Percentiles rank a stretch among this genome's conserved stretches.
Conservation (phyloP, 768 basidiomycete species). For the Auriscalpium microsporum region DNA sequence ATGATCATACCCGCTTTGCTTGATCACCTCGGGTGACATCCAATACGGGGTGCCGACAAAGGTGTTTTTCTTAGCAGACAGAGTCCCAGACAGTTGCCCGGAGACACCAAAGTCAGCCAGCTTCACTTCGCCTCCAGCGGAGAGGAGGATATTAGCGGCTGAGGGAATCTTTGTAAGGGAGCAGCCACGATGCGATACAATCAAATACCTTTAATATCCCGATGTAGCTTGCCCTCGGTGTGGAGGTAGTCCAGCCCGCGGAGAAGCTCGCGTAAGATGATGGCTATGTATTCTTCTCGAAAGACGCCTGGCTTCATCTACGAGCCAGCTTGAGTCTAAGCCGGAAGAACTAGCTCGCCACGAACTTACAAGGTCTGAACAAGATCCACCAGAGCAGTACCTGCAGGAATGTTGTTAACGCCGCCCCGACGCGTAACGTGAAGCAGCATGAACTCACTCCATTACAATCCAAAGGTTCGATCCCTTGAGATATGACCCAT, state of each 20-base stretch:
- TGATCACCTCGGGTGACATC: conserved; percentile 99
- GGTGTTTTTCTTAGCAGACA: conserved; percentile 95
- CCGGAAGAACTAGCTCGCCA: conserved; percentile 2
- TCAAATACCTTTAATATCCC: conserved; percentile 91
- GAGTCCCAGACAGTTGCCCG: conserved; percentile 88
- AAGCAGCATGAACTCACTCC: conserved; percentile 51
- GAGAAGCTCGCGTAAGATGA: conserved; percentile 87
- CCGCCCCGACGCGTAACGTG: background rate
- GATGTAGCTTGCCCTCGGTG: conserved; percentile 90
- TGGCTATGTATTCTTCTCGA: conserved; percentile 97
- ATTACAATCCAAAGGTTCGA: conserved; percentile 98
- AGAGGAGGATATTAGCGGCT: conserved; percentile 94
- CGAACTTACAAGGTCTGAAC: conserved; percentile 77
- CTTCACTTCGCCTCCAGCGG: conserved; percentile 91
- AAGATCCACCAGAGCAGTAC: conserved; percentile 97
- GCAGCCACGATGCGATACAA: background rate
- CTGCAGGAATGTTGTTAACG: conserved; percentile 28
- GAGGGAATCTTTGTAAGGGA: background rate
- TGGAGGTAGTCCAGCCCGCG: conserved; percentile 94
- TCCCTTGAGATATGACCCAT: conserved; percentile 93
- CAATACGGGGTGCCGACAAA: conserved; percentile 98
- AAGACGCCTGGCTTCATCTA: conserved; percentile 99
- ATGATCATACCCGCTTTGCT: conserved; percentile 98
- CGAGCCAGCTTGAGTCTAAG: background rate
- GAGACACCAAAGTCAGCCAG: conserved; percentile 98